A percentile compares a stretch with the other conserved stretches of the same genome.
Conservation (phyloP, 768 basidiomycete genomes). For the Russula olivacea region DNA sequence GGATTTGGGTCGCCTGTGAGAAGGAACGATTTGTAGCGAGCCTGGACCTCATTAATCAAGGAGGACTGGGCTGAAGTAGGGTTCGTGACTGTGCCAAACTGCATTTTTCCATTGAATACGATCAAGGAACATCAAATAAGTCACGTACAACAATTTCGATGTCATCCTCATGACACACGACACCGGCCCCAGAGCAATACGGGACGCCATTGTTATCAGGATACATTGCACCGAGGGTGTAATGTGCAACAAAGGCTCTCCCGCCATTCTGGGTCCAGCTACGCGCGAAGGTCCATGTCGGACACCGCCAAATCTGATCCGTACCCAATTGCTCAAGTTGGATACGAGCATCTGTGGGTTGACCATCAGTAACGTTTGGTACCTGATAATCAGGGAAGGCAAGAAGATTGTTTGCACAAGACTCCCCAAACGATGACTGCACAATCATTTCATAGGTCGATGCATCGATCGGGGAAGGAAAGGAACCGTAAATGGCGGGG, state of each 20-base stretch:
- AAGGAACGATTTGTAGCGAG: constrained; percentile 63
- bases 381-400: constrained; percentile 44
- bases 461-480: constrained; percentile 37
- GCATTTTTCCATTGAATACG: constrained; percentile 24
- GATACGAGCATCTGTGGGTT: constrained; percentile 45
- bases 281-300: constrained; percentile 64
- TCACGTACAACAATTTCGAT: constrained; percentile 66
- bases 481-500: constrained; percentile 46
- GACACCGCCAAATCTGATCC: constrained; percentile 65
- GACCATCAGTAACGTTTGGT: constrained; percentile 29
- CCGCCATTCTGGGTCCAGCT: constrained; percentile 63
- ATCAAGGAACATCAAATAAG: constrained; percentile 30
- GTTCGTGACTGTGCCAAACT: constrained; percentile 50
- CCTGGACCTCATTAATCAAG: constrained; percentile 60
- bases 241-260: constrained; percentile 60
- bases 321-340: constrained; percentile 56
- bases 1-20: constrained; percentile 57
- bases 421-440: constrained; percentile 41
- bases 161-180: constrained; percentile 78
- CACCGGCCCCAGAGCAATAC: constrained; percentile 50
- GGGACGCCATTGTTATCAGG: constrained; percentile 53
- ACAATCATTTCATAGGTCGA: constrained; percentile 38
- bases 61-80: constrained; percentile 52
- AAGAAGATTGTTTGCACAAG: constrained; percentile 41
- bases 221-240: constrained; percentile 62